These are phyloP conservation scores for Albatrellus ellisii DNA, from an alignment of 768 basidiomycete genomes.

Conservation along the genomic window DNA sequence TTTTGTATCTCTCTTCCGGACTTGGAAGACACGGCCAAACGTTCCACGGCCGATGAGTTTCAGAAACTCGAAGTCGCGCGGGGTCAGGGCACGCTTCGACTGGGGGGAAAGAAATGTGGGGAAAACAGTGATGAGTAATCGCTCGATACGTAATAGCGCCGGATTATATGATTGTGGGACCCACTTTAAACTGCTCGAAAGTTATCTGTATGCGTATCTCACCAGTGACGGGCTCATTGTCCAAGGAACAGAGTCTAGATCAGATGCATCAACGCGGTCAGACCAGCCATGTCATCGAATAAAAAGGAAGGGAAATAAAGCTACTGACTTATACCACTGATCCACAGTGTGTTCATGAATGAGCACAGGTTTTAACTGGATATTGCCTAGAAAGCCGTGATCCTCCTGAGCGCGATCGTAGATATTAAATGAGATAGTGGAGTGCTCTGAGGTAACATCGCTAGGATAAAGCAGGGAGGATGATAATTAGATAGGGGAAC, in stretches of 20 bases:
- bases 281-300: neutral
- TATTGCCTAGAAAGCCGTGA: constrained; percentile 80
- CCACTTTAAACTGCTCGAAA: constrained; percentile 82
- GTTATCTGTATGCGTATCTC: constrained; percentile 93
- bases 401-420: constrained; percentile 81
- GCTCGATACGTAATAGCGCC: neutral
- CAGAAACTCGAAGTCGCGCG: constrained; percentile 95
- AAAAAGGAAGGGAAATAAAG: constrained; percentile 4
- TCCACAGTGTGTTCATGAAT: constrained; percentile 93
- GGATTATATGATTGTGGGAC: constrained; percentile 14
- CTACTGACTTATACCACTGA: constrained; percentile 88
- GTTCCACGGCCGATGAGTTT: constrained; percentile 98
- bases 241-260: constrained; percentile 55
- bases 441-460: constrained; percentile 86
- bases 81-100: constrained; percentile 81
- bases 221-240: constrained; percentile 76
- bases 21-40: constrained; percentile 97
- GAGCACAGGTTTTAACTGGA: constrained; percentile 84
- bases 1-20: constrained; percentile 94
- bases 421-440: constrained; percentile 74
- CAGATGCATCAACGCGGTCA: neutral
- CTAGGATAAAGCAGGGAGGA: constrained; percentile 27
- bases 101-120: constrained; percentile 19
- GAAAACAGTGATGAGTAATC: constrained; percentile 4
- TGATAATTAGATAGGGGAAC: too few relatives aligned